Conservation (phyloP, 257 asterid species). For the Scutellaria baicalensis region DNA sequence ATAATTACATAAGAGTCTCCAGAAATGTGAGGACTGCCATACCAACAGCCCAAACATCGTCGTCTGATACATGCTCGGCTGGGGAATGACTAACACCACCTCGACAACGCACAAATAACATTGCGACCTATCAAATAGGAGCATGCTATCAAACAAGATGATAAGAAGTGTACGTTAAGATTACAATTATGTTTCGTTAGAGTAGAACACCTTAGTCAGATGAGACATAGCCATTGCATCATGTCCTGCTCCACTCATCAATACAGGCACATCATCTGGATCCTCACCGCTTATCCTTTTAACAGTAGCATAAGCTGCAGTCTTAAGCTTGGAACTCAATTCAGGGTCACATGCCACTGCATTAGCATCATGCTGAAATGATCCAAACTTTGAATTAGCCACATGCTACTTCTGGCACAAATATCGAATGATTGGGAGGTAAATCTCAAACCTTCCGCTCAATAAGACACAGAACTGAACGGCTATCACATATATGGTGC, state of each 20-base stretch:
- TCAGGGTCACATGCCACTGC: conserved; percentile 71
- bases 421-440: background rate
- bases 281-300: conserved; percentile 48
- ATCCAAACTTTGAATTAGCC: conserved; percentile 18
- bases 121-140: conserved; percentile 51
- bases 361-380: conserved; percentile 80
- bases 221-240: conserved; percentile 99
- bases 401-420: background rate
- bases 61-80: conserved; percentile 72
- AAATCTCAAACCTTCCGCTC: conserved; percentile 69
- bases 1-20: conserved; percentile 49
- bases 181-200: background rate
- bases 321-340: conserved; percentile 59
- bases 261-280: conserved; percentile 48
- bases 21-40: conserved; percentile 67
- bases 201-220: conserved; percentile 57
- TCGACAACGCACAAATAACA: conserved; percentile 92
- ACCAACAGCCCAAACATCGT: conserved; percentile 89
- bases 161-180: background rate
- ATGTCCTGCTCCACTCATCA: conserved; percentile 99
- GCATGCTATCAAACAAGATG: conserved; percentile 2
- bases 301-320: conserved; percentile 62
- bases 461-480: conserved; percentile 67
- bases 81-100: conserved; percentile 99
- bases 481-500: conserved; percentile 64